Evolutionary conservation across 495 filamentous ascomycete genomes (phyloP), one percentile per base, ranked within the genome.

Genomic region (Penicillium bialowiezense): DNA sequence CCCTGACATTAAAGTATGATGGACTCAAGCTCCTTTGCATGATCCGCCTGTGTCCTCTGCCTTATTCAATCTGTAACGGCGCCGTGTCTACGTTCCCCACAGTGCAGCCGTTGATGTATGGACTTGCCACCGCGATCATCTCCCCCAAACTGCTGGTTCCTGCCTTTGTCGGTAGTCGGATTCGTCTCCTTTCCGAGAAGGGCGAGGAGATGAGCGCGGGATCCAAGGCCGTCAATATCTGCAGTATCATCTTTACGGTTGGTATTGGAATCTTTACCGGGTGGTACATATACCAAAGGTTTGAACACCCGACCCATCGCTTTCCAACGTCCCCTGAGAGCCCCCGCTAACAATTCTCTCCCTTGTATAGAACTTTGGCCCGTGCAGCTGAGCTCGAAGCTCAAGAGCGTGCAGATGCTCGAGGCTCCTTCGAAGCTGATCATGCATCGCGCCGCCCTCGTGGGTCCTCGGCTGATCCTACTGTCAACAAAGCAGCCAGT

Each of bases 11-110:
- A 28, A 83, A 84, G 43, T 84, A 90, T 56, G 93, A 98, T 62
- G 95, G 93, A 0, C 63, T 98, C 32, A 89, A 90, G 52, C 76
- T 97, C 14, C 75, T 98, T 24, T 84, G 86, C 55, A 96, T 96
- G 88, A 95, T 98, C 48, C 78, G 93, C 23, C 72, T 97, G 29
- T 97, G 93, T 51, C 93, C 93, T 18, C 66, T 97, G 50, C 93
- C 93, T n/a, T 98, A 95, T 63, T 92, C 88, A 18, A 72, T 97
- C 48, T 91, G 88, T 58, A 98, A 98, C 59, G 93, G 91, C 15
- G 95, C 93, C 18, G 81, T 98, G 21, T 89, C 89, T 15, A 97
- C 92, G 2, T 91, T 98, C 54, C 90, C 89, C 2, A 95, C 90
- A 6, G 88, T 98, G 6, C 76, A 83, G 40, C 85, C 87, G 13